Base-by-base conservation (phyloP, 257 asterid species). In the Ligustrum vulgare region DNA sequence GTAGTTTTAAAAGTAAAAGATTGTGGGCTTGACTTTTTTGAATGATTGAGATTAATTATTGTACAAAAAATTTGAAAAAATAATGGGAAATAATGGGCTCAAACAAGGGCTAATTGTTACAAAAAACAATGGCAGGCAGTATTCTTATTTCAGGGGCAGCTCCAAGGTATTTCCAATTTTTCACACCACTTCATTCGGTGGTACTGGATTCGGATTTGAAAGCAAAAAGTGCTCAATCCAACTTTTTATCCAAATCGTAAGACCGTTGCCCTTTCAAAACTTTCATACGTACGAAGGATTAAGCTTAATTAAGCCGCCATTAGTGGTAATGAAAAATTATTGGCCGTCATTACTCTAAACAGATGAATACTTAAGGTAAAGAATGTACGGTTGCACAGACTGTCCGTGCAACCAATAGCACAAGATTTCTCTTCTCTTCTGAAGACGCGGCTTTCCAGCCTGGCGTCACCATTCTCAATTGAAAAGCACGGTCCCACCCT, bases 401-500 rank as follows among this genome's bases (percentile, higher is more conserved):
- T 63, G 25, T 36, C 76, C 71, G 77, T 82, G 86, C 68, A 79
- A 51, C 80, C 69, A 28, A 25, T 3, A 16, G 15, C 70, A 58
- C 62, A 75, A 35, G 73, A 73, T 36, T 75, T 64, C 25, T 51
- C 33, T 77, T 75, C 15, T 33, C n/a, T 0, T 18, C 47, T 31
- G 22, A 31, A 35, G 68, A 77, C 86, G 76, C 78, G 79, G 78
- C 63, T 66, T 80, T 80, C 84, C 82, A 83, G 84, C 71, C 86
- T 83, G 87, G 80, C 78, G 39, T 51, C 65, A 58, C 16, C 34
- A 58, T 9, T n/a, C 66, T 22, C 66, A 58, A 22, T 58, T 60
- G 2, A 60, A 60, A 23, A 18, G 1, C 1, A 16, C 9, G 67
- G 67, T 25, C 67, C 67, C 67, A 60, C 35, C 33, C 35, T 25